A percentile compares a stretch with the other conserved stretches of the same genome.
Conservation (phyloP, 2,329 filamentous ascomycete species). For the Pezicula radicicola region DNA sequence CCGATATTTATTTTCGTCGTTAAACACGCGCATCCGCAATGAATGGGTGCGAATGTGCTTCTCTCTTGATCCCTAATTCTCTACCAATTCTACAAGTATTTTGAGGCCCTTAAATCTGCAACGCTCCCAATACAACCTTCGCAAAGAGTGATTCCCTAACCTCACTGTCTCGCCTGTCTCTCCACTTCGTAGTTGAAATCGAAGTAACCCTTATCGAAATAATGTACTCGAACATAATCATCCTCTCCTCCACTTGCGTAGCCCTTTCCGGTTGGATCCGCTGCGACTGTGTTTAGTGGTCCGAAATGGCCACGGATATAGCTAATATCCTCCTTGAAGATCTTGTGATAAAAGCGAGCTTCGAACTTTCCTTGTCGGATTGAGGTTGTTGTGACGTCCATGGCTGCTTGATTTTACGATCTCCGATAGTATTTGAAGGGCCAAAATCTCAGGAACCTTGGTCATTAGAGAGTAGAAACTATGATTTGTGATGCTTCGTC, state of each 20-base stretch:
- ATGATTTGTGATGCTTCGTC: too few species aligned
- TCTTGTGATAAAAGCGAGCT: slow-evolving; percentile 98
- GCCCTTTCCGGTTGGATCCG: slow-evolving; percentile 84
- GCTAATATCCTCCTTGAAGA: slow-evolving; percentile 95
- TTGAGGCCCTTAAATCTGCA: slow-evolving; percentile 14
- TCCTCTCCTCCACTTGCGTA: slow-evolving; percentile 97
- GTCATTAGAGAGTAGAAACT: too few species aligned
- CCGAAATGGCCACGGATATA: slow-evolving; percentile 97
- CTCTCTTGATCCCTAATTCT: too few species aligned
- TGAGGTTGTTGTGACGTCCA: slow-evolving; percentile 95
- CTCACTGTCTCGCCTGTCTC: slow-evolving; percentile 54
- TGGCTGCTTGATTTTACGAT: slow-evolving; percentile 69
- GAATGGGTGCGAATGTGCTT: too few species aligned
- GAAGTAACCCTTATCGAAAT: slow-evolving; percentile 98
- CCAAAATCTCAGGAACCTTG: too few species aligned
- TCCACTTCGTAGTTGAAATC: slow-evolving; percentile 99
- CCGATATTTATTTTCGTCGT: too few species aligned
- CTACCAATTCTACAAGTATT: slow-evolving; percentile 13
- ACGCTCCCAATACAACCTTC: slow-evolving; percentile 26
- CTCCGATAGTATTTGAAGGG: too few species aligned
- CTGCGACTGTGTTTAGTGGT: slow-evolving; percentile 81
- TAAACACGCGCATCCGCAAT: too few species aligned
- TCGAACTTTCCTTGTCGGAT: slow-evolving; percentile 98
- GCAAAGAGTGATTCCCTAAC: slow-evolving; percentile 5
- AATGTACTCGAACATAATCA: slow-evolving; percentile 96